Conservation (phyloP, 164 flowering plant genomes). For the Aristolochia fimbriata region DNA sequence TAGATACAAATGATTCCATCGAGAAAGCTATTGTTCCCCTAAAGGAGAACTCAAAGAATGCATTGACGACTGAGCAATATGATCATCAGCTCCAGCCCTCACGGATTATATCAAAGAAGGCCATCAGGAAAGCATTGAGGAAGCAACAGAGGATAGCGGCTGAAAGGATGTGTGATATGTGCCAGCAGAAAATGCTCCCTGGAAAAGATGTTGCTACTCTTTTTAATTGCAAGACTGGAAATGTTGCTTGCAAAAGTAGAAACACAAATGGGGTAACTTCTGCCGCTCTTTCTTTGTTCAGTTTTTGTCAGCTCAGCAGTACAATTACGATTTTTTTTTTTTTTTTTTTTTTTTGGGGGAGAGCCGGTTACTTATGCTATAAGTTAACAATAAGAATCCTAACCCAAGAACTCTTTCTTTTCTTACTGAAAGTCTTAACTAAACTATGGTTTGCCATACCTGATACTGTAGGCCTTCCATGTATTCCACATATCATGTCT, state of each 20-base stretch:
- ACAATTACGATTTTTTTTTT: too few species aligned
- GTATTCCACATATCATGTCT: constrained; percentile 89
- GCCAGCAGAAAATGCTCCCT: constrained; percentile 80
- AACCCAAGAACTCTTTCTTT: background rate
- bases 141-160: constrained; percentile 54
- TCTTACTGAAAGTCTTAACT: background rate
- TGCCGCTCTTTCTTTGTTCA: background rate
- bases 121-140: constrained; percentile 53
- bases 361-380: too few species aligned
- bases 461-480: constrained; percentile 70
- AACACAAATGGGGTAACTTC: constrained; percentile 65
- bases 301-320: background rate
- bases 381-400: too few species aligned
- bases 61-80: constrained; percentile 14
- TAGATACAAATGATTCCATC: constrained; percentile 12
- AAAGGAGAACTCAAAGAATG: constrained; percentile 1
- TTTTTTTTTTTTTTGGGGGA: too few species aligned
- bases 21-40: constrained; percentile 2
- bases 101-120: constrained; percentile 36
- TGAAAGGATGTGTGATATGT: constrained; percentile 69
- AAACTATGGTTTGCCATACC: background rate
- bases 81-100: constrained; percentile 32
- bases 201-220: constrained; percentile 88
- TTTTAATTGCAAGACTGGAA: constrained; percentile 63
- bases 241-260: constrained; percentile 85